Evolutionary conservation across 306 rosid species (phyloP), one percentile per base, ranked within the genome.

Genomic region (Prunus dulcis): DNA sequence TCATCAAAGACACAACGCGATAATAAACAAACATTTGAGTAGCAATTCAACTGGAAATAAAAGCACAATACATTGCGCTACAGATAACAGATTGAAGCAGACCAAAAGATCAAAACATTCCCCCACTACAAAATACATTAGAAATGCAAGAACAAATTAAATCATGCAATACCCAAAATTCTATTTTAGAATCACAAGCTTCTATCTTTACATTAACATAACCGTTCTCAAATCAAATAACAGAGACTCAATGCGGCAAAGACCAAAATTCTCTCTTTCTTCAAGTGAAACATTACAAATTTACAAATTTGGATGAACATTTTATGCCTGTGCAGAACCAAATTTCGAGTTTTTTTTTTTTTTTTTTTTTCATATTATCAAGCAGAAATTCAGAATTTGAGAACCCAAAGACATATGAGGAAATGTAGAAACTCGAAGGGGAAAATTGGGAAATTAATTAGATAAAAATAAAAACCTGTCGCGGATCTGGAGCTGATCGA

Each of bases 401-500:
- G 3, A 45, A 23, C 43, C 12, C 64, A 67, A 28, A 50, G 41
- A 43, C 12, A 10, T 17, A 10, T 15, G 68, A 12, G 9, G 8
- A 62, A 38, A 23, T 23, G 27, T 2, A 64, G 3, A 28, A 41
- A 10, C 0, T 61, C 12, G 22, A 6, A 20, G 45, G 2, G 5
- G 13, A 72, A 71, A 69, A 23, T 12, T 5, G 25, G 2, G 5
- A 15, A 61, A 61, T 10, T 17, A 71, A 6, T 47, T 3, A 19
- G 30, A 25, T 49, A 74, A 28, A 50, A 23, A 32, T 1, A 64
- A 52, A 71, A 53, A 88, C 92, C 93, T 85, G 76, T 92, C 97
- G 65, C 96, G 96, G 84, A 92, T 76, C 81, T 90, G 96, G 38
- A 92, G 91, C 86, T 92, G 96, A 28, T 88, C 96, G 78, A 92